Evolutionary conservation across 306 rosid species (phyloP), one percentile per base, ranked within the genome.

Genomic region (Nissolia schottii): DNA sequence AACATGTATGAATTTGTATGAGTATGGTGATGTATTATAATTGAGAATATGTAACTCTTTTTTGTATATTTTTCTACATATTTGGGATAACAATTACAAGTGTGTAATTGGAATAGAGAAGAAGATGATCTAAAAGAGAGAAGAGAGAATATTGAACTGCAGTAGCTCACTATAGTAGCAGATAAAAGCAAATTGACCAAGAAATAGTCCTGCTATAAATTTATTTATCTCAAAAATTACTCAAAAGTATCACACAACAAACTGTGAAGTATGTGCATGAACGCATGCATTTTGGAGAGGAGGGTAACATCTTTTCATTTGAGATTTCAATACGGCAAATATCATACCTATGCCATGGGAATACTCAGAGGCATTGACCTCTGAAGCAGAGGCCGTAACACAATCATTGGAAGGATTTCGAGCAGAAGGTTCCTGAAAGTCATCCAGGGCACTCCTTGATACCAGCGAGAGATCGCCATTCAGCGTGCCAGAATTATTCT

Each of bases 321-420:
- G 63, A 64, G 46, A 73, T 48, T 19, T 25, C 69, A 79, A 64
- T 37, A 34, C 38, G 59, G 76, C 29, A 70, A 58, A 74, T 64
- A 76, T 29, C 82, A 28, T 89, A 92, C 97, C 97, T 67, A 80
- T 66, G 76, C 75, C 85, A 67, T 55, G 68, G 24, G 82, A 70
- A 35, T 49, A 50, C 59, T 82, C 86, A 7, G 83, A 56, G 71
- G 81, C 71, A 72, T 63, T 84, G 66, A 78, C 29, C 51, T 83
- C 88, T 34, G 81, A 54, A 80, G 54, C 66, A 57, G 89, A 77
- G 80, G 85, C 48, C 46, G 72, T 75, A 64, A 73, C 48, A 79
- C 83, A 79, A 70, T 72, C 79, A 41, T 75, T 81, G 10, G 86
- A 65, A 75, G 82, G 78, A 63, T 51, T 67, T 24, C 31, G 76